These are phyloP conservation scores for Allium sativum DNA, from an alignment of 106 monocot genomes.

Conservation along the genomic window DNA sequence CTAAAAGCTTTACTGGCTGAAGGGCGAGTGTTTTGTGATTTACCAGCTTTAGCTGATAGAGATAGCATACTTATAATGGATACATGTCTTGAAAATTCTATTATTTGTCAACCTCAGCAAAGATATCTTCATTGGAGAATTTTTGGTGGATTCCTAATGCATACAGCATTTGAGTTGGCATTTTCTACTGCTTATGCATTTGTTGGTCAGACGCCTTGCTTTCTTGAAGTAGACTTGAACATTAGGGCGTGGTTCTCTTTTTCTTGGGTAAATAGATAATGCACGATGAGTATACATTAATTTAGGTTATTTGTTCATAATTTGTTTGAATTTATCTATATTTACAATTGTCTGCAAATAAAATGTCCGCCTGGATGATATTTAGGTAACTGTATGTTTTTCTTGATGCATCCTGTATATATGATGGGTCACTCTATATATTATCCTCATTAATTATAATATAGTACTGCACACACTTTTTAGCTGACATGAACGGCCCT, in stretches of 20 bases:
- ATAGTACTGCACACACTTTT: too few species aligned
- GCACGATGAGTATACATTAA: background rate
- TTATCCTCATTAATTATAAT: too few species aligned
- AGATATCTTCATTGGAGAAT: slow-evolving; percentile 89
- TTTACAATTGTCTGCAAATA: background rate
- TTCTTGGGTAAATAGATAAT: background rate
- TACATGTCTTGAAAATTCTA: slow-evolving; percentile 75
- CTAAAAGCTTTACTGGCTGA: slow-evolving; percentile 64
- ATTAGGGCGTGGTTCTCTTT: too few species aligned
- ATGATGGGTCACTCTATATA: too few species aligned
- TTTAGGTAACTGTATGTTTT: too few species aligned
- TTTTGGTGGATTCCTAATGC: slow-evolving; percentile 97
- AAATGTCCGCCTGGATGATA: background rate
- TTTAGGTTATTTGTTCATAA: background rate
- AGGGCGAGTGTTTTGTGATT: slow-evolving; percentile 85
- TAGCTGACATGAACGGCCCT: too few species aligned
- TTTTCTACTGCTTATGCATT: slow-evolving; percentile 98
- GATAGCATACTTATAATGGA: slow-evolving; percentile 82
- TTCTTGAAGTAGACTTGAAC: slow-evolving; percentile 67
- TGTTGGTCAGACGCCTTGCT: slow-evolving; percentile 70
- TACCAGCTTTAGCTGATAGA: slow-evolving; percentile 86
- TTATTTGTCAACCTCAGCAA: slow-evolving; percentile 97
- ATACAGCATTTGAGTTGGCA: slow-evolving; percentile 81
- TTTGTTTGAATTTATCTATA: too few species aligned
- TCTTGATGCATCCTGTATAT: too few species aligned